These are phyloP conservation scores for Citrus sinensis DNA, from an alignment of 345 rosid genomes.

Conservation along the genomic window DVS_A1.0 CM039169.1:586501-587000, in stretches of 20 bases:
- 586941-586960: background rate
- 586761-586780: background rate
- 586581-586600: no score
- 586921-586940: background rate
- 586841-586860: background rate
- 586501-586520: no score
- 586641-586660: no score
- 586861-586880: background rate
- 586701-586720: background rate
- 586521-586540: no score
- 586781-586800: background rate
- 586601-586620: no score
- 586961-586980: background rate
- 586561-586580: no score
- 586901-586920: background rate
- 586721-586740: background rate
- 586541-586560: no score
- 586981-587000: no score
- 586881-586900: background rate
- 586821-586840: background rate
- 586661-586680: no score
- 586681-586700: background rate
- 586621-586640: no score
- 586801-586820: background rate
- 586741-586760: background rate